Conservation (phyloP, 129 eudicot species). For the Tagetes patula region DNA sequence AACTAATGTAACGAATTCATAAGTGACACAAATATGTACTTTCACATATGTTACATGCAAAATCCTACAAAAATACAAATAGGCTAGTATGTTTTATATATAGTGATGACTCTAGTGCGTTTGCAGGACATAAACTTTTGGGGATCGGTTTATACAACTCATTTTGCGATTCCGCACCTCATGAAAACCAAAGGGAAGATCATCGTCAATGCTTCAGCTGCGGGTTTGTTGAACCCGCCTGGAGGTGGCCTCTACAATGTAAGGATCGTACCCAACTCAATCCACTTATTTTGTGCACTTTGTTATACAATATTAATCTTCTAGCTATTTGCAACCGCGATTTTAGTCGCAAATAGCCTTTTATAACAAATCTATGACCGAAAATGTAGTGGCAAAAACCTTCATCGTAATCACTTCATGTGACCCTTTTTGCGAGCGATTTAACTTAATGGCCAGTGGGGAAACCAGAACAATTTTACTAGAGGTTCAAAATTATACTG, state of each 20-base stretch:
- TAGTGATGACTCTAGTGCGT: not conserved
- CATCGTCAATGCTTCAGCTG: slow-evolving; percentile 33
- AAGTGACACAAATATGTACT: no score
- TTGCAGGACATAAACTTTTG: slow-evolving; percentile 45
- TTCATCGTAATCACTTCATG: no score
- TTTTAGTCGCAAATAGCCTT: no score
- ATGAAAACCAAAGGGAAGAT: slow-evolving; percentile 41
- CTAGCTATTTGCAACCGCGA: no score
- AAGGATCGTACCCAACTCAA: not conserved
- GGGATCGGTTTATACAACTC: slow-evolving; percentile 50
- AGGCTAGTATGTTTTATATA: not conserved
- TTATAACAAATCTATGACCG: no score
- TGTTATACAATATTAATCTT: no score
- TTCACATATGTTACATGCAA: not conserved
- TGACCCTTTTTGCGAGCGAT: no score
- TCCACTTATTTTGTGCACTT: not conserved
- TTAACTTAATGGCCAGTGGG: no score
- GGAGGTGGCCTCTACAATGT: slow-evolving; percentile 35
- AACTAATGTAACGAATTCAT: not conserved
- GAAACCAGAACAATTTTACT: no score
- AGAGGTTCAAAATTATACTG: no score
- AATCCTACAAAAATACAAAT: no score
- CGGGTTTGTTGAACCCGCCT: slow-evolving; percentile 30
- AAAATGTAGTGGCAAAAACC: no score
- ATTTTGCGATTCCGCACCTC: slow-evolving; percentile 46